Evolutionary conservation across 192 early-diverging fungal species (phyloP).

Genomic region (Lunasporangiospora selenospora): DNA sequence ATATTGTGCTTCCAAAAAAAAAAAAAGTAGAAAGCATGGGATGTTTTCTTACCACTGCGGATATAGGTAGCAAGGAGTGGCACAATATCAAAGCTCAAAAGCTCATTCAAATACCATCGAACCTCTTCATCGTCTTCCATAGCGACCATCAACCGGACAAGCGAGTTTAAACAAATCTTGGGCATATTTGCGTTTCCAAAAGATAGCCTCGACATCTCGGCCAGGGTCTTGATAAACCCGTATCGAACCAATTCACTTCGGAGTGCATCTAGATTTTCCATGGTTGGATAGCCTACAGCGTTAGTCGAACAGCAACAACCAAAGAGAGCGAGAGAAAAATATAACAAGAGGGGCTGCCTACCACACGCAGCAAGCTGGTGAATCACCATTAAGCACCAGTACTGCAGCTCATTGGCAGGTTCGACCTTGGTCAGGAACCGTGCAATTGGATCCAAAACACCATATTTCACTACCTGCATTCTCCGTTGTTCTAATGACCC

Average conservation of each 20-base stretch:
- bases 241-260: slow-evolving; percentile 57
- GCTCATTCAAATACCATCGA: slow-evolving; percentile 53
- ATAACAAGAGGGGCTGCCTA: too few species aligned
- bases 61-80: slow-evolving; percentile 71
- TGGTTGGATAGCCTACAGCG: too few species aligned
- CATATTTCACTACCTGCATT: slow-evolving; percentile 60
- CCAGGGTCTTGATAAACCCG: slow-evolving; percentile 66
- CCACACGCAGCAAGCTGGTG: slow-evolving; percentile 75
- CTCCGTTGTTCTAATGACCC: slow-evolving; percentile 67
- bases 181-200: slow-evolving; percentile 88
- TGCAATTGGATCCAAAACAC: slow-evolving; percentile 65
- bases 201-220: slow-evolving; percentile 71
- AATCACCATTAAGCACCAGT: slow-evolving; percentile 79
- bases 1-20: background rate
- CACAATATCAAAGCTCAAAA: slow-evolving; percentile 71
- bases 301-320: too few species aligned
- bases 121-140: slow-evolving; percentile 57
- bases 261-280: slow-evolving; percentile 62
- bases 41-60: slow-evolving; percentile 57
- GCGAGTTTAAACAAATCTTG: slow-evolving; percentile 77
- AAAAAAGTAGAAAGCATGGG: background rate
- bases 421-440: slow-evolving; percentile 59
- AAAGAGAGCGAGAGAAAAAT: too few species aligned
- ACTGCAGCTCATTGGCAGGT: slow-evolving; percentile 78
- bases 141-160: slow-evolving; percentile 72